Evolutionary conservation across 2,329 filamentous ascomycete genomes (phyloP).

Genomic region (Diaporthe nobilis): DNA sequence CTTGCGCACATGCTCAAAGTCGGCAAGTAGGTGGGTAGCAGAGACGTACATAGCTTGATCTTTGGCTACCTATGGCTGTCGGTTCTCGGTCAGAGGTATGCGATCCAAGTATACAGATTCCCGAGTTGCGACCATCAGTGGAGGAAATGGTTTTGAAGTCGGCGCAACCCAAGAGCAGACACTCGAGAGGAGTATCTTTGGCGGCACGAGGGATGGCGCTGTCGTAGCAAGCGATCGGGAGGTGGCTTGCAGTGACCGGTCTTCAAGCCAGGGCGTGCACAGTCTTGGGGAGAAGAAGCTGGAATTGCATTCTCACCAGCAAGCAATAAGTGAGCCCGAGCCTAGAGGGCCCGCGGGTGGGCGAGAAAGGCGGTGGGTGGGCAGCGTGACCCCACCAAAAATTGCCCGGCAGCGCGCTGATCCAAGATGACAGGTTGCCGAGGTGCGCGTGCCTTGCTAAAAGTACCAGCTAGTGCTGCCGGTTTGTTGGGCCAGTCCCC

Average conservation of each 20-base stretch:
- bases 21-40: not conserved
- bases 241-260: slow-evolving; percentile 1
- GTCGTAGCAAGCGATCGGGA: slow-evolving; percentile 1
- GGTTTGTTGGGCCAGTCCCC: slow-evolving; percentile 34
- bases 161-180: slow-evolving; percentile 26
- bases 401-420: slow-evolving; percentile 14
- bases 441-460: slow-evolving; percentile 32
- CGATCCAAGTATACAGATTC: not conserved
- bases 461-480: slow-evolving; percentile 30
- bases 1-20: not conserved
- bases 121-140: slow-evolving; percentile 23
- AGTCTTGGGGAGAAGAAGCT: slow-evolving; percentile 14
- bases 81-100: slow-evolving; percentile 3
- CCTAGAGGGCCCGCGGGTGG: not conserved
- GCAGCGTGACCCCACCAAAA: slow-evolving; percentile 35
- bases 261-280: slow-evolving; percentile 9
- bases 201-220: slow-evolving; percentile 12
- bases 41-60: not conserved
- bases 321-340: slow-evolving; percentile 7
- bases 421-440: slow-evolving; percentile 32
- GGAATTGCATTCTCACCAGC: slow-evolving; percentile 15
- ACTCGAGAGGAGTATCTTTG: not conserved
- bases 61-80: slow-evolving; percentile 1
- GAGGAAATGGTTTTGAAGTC: not conserved
- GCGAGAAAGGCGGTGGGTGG: slow-evolving; percentile 33